A percentile compares a stretch with the other conserved stretches of the same genome.
phyloP scores from a whole-genome alignment of 768 basidiomycete species.

The Arthromyces matolae region DNA sequence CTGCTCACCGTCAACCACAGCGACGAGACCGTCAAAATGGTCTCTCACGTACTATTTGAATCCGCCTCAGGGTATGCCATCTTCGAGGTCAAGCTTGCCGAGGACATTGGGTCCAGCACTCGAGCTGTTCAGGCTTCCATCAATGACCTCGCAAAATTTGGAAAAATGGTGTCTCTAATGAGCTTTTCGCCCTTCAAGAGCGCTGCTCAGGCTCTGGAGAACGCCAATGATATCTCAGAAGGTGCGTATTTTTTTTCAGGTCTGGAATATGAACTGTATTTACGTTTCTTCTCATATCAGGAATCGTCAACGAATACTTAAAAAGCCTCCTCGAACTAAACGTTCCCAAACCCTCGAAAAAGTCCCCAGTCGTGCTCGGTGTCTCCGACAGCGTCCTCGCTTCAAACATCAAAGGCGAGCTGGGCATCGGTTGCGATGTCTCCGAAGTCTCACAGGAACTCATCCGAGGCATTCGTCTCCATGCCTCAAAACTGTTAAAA shows the following conservation, averaged over 20 bases:
- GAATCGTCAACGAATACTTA: slow-evolving; percentile 81
- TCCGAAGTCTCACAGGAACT: slow-evolving; percentile 80
- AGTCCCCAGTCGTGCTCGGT: slow-evolving; percentile 66
- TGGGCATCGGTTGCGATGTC: slow-evolving; percentile 74
- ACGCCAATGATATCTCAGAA: slow-evolving; percentile 94
- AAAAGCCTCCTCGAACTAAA: slow-evolving; percentile 84
- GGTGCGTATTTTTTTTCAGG: slow-evolving; percentile 44
- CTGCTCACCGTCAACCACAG: slow-evolving; percentile 30
- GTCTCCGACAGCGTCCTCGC: slow-evolving; percentile 77
- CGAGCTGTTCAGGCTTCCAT: slow-evolving; percentile 82
- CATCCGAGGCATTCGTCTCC: slow-evolving; percentile 88
- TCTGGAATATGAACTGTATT: too few species aligned
- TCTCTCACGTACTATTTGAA: slow-evolving; percentile 90
- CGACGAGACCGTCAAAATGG: slow-evolving; percentile 41
- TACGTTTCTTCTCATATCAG: slow-evolving; percentile 35
- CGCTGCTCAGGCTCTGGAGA: slow-evolving; percentile 91
- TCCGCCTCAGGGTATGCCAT: slow-evolving; percentile 92
- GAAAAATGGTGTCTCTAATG: slow-evolving; percentile 85
- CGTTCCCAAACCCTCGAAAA: slow-evolving; percentile 72
- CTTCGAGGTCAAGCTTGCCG: slow-evolving; percentile 82
- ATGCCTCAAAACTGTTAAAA: slow-evolving; percentile 85
- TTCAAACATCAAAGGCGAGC: slow-evolving; percentile 68
- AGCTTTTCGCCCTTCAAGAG: slow-evolving; percentile 94
- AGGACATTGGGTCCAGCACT: slow-evolving; percentile 82
- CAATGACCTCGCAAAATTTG: slow-evolving; percentile 81